Conservation (phyloP, 179 eudicot species). For the Pouteria campechiana region DNA sequence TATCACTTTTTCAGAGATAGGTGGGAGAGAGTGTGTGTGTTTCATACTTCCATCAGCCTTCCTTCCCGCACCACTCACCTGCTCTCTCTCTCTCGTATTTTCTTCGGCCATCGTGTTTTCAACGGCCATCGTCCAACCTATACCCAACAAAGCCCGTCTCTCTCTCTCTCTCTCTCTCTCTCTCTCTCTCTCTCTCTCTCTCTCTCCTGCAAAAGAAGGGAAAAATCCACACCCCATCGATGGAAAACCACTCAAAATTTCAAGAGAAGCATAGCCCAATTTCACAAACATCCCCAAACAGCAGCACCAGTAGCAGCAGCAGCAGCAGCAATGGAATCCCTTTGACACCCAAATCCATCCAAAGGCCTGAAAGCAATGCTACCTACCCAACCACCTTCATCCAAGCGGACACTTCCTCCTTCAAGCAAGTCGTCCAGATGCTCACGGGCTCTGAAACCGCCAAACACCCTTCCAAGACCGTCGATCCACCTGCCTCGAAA, state of each 20-base stretch:
- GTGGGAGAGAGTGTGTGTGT: too few species aligned
- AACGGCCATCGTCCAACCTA: too few species aligned
- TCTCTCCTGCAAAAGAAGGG: background rate
- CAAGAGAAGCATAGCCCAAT: conserved; percentile 9
- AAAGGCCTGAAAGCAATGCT: conserved; percentile 72
- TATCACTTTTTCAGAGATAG: too few species aligned
- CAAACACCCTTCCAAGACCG: conserved; percentile 10
- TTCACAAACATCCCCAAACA: conserved; percentile 7
- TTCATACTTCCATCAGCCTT: too few species aligned
- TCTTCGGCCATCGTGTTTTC: too few species aligned
- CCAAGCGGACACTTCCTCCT: conserved; percentile 78
- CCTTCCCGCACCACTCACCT: too few species aligned
- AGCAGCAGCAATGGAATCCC: background rate
- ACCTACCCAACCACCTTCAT: conserved; percentile 93
- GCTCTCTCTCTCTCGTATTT: too few species aligned
- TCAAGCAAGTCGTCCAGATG: conserved; percentile 93
- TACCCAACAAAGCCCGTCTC: too few species aligned
- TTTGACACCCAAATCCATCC: conserved; percentile 22
- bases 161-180: background rate
- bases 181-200: background rate
- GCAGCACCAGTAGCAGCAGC: background rate
- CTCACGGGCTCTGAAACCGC: conserved; percentile 70
- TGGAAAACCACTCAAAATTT: conserved; percentile 23
- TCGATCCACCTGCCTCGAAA: conserved; percentile 14
- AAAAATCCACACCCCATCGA: background rate